Conservation (phyloP, 164 flowering plant species). For the Vitis labrusca region DNA sequence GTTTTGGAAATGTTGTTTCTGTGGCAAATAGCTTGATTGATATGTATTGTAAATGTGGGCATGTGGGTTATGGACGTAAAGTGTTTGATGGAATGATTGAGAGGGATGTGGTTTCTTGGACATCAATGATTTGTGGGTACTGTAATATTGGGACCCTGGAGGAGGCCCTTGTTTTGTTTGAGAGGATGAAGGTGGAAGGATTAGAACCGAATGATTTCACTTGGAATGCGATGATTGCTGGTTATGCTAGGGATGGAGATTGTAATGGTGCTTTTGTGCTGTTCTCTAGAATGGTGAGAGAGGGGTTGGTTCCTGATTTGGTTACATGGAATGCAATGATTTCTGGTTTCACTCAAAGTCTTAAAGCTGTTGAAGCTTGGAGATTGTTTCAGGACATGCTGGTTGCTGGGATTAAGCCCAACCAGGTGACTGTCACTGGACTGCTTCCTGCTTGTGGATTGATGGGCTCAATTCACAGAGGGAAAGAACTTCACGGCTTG, state of each 20-base stretch:
- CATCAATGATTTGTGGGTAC: constrained; percentile 64
- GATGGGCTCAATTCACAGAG: constrained; percentile 36
- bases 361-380: constrained; percentile 39
- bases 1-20: constrained; percentile 33
- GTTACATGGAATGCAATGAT: constrained; percentile 42
- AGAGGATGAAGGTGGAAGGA: constrained; percentile 51
- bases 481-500: constrained; percentile 57
- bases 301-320: constrained; percentile 56
- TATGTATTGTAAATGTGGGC: constrained; percentile 64
- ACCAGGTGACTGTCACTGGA: constrained; percentile 56
- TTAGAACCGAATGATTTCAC: constrained; percentile 64
- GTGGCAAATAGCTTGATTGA: constrained; percentile 57
- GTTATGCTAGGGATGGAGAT: constrained; percentile 46
- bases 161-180: constrained; percentile 34
- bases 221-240: constrained; percentile 55
- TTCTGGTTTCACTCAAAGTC: constrained; percentile 41
- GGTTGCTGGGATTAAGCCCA: constrained; percentile 48
- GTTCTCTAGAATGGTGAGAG: constrained; percentile 37
- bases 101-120: constrained; percentile 66
- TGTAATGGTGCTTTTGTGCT: constrained; percentile 25
- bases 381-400: constrained; percentile 48
- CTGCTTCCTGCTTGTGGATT: constrained; percentile 62
- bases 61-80: constrained; percentile 30
- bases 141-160: constrained; percentile 31
- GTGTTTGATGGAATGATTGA: constrained; percentile 56